A percentile compares a stretch with the other conserved stretches of the same genome.
Evolutionary conservation across 192 early-diverging fungal species (phyloP).

Genomic region (Coemansia sp.): DNA sequence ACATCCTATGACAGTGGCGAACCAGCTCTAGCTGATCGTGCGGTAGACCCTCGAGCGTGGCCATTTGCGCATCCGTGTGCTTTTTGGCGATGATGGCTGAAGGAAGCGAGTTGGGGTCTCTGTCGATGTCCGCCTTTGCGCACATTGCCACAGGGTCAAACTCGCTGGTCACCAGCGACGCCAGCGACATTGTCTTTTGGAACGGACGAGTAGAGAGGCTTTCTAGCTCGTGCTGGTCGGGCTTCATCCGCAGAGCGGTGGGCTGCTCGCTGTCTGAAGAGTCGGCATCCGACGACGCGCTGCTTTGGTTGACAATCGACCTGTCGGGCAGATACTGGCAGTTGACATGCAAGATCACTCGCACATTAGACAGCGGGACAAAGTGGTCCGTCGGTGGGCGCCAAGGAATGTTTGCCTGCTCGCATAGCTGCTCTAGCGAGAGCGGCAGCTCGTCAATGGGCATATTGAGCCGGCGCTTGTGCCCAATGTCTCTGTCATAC

Average conservation of each 20-base stretch:
- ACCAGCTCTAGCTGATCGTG: conserved; percentile 51
- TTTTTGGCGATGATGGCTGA: conserved; percentile 44
- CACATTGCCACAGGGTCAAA: conserved; percentile 24
- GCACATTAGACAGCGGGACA: conserved; percentile 47
- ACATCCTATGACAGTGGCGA: conserved; percentile 43
- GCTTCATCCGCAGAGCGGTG: conserved; percentile 25
- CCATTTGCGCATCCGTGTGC: conserved; percentile 45
- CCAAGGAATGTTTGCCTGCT: conserved; percentile 47
- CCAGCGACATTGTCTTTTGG: conserved; percentile 53
- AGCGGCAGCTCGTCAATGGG: conserved; percentile 46
- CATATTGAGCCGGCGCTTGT: conserved; percentile 46
- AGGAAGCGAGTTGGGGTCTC: conserved; percentile 24
- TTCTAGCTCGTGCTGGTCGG: conserved; percentile 36
- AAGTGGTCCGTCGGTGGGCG: conserved; percentile 53
- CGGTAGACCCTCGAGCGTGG: conserved; percentile 44
- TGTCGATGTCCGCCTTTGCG: background rate
- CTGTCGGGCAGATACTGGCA: conserved; percentile 44
- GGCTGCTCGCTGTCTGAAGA: conserved; percentile 12
- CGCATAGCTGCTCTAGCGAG: conserved; percentile 48
- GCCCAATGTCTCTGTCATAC: conserved; percentile 22
- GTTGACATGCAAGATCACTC: conserved; percentile 54
- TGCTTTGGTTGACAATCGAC: conserved; percentile 2
- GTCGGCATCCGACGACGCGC: conserved; percentile 11
- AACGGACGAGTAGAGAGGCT: conserved; percentile 39
- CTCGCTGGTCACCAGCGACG: conserved; percentile 37